Percentiles rank a stretch among this genome's conserved stretches.
phyloP scores from a whole-genome alignment of 2,329 filamentous ascomycete genomes.

The Colletotrichum kahawae region DNA sequence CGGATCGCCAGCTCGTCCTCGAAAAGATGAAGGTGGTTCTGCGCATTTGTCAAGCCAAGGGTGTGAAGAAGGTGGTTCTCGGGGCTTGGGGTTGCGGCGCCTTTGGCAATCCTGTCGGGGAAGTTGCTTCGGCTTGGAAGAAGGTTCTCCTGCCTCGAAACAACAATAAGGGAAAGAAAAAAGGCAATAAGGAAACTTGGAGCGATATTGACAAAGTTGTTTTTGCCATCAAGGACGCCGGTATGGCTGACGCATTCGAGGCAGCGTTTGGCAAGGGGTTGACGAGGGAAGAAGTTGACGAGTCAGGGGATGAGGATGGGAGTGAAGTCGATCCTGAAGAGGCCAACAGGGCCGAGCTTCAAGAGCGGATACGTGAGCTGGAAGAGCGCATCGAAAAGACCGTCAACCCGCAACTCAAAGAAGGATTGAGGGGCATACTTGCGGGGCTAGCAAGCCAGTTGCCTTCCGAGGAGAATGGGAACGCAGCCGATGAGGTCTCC shows the following conservation, averaged over 20 bases:
- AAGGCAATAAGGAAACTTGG: slow-evolving; percentile 40
- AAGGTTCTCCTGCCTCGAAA: slow-evolving; percentile 31
- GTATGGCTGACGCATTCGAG: slow-evolving; percentile 58
- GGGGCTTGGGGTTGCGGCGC: slow-evolving; percentile 71
- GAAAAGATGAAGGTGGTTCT: slow-evolving; percentile 64
- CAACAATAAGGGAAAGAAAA: slow-evolving; percentile 21
- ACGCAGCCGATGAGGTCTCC: background rate
- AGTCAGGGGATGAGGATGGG: background rate
- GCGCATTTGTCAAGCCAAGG: slow-evolving; percentile 52
- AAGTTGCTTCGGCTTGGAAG: slow-evolving; percentile 61
- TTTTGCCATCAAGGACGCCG: slow-evolving; percentile 61
- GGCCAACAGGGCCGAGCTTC: slow-evolving; percentile 26
- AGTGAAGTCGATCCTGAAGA: slow-evolving; percentile 1
- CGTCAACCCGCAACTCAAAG: slow-evolving; percentile 28
- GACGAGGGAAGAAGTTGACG: slow-evolving; percentile 29
- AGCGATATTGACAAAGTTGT: slow-evolving; percentile 54
- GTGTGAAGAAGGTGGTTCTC: slow-evolving; percentile 55
- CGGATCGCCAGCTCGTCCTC: slow-evolving; percentile 54
- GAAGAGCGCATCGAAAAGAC: slow-evolving; percentile 28
- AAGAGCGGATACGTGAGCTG: slow-evolving; percentile 31
- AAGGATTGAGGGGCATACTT: slow-evolving; percentile 31
- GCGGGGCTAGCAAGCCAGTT: slow-evolving; percentile 29
- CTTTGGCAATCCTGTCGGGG: slow-evolving; percentile 64
- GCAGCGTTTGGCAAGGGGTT: slow-evolving; percentile 48
- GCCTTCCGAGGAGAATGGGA: background rate